Conservation (phyloP, 768 basidiomycete species). For the Boletus eberwhitei region DNA sequence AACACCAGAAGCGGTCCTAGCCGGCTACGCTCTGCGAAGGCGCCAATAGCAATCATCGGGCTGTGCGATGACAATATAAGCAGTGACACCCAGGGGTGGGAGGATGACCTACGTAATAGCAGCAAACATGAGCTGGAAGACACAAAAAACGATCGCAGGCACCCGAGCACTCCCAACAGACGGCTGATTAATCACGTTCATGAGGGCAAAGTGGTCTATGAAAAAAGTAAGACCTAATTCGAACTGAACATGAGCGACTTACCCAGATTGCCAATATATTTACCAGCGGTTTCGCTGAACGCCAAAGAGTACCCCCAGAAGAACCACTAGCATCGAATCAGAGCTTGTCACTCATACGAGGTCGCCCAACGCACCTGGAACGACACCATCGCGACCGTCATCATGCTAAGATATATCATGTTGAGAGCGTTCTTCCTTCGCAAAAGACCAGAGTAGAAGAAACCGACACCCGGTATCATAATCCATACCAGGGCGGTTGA, state of each 20-base stretch:
- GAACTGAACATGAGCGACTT: conserved; percentile 22
- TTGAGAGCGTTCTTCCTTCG: conserved; percentile 91
- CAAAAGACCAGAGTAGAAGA: conserved; percentile 88
- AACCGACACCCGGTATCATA: conserved; percentile 84
- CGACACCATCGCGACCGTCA: conserved; percentile 72
- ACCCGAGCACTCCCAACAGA: conserved; percentile 70
- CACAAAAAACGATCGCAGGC: conserved; percentile 72
- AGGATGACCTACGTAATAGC: conserved; percentile 64
- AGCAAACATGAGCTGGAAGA: conserved; percentile 92
- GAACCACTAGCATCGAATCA: conserved; percentile 64
- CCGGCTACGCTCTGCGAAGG: conserved; percentile 84
- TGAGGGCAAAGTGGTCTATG: conserved; percentile 79
- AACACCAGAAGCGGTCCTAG: conserved; percentile 87
- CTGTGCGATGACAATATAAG: conserved; percentile 35
- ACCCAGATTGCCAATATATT: conserved; percentile 87
- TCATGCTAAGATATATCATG: conserved; percentile 81
- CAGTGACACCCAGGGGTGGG: background rate
- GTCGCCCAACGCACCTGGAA: conserved; percentile 75
- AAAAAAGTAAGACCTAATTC: background rate
- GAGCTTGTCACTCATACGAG: background rate
- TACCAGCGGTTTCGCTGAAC: conserved; percentile 71
- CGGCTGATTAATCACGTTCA: conserved; percentile 68
- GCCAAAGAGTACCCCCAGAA: conserved; percentile 96
- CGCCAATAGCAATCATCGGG: conserved; percentile 87
- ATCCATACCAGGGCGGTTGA: conserved; percentile 81